These are phyloP conservation scores for Closterium sp. DNA, from an alignment of 139 green algal genomes.

Conservation along the genomic window DNA sequence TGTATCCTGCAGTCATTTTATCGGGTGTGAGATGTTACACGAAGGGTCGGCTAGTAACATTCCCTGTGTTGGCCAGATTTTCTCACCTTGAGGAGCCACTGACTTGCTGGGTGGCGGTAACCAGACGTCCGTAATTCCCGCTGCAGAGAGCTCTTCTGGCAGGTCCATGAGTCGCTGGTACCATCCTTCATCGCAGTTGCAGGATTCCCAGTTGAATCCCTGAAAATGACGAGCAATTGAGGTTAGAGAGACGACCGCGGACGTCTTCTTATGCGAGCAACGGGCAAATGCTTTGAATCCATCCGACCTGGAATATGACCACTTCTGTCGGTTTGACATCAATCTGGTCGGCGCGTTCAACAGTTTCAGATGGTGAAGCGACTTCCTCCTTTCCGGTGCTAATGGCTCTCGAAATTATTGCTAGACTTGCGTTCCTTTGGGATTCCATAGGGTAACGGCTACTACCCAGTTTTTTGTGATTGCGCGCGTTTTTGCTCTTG, in stretches of 20 bases:
- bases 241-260: not conserved
- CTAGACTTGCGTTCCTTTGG: not conserved
- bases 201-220: slow-evolving; percentile 59
- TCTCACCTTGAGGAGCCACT: slow-evolving; percentile 77
- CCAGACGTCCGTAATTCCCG: slow-evolving; percentile 90
- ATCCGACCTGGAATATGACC: not conserved
- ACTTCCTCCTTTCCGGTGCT: not conserved
- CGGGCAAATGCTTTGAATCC: not conserved
- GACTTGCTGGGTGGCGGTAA: slow-evolving; percentile 87
- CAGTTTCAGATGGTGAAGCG: not conserved
- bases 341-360: not conserved
- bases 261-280: not conserved
- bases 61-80: too few species aligned
- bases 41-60: too few species aligned
- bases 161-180: slow-evolving; percentile 63
- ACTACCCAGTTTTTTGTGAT: not conserved
- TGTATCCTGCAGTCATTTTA: slow-evolving; percentile 45
- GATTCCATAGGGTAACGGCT: not conserved
- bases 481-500: not conserved
- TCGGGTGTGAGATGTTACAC: not conserved
- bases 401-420: not conserved
- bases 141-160: slow-evolving; percentile 67
- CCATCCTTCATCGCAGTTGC: slow-evolving; percentile 50
- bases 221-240: not conserved
- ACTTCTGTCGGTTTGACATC: not conserved